These are phyloP conservation scores for Lachnellula arida DNA, from an alignment of 2,329 filamentous ascomycete genomes.

Conservation along the genomic window DNA sequence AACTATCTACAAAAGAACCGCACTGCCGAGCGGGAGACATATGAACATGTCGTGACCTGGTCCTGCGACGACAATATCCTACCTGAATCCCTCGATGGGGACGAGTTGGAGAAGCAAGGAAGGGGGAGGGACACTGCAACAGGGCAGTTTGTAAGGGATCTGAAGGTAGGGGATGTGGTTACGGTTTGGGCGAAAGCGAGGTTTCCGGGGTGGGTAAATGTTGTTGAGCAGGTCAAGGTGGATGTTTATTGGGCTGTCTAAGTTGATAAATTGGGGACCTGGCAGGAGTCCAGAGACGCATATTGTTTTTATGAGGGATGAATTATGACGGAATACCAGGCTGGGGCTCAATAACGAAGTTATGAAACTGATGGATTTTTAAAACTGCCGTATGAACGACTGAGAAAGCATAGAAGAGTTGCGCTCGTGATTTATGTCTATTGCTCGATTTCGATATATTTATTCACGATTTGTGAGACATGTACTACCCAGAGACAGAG, in stretches of 20 bases:
- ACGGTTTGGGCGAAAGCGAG: slow-evolving; percentile 58
- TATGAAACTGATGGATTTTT: too few relatives aligned
- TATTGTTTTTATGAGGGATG: too few relatives aligned
- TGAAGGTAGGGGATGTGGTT: slow-evolving; percentile 56
- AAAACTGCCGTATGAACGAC: too few relatives aligned
- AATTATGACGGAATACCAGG: too few relatives aligned
- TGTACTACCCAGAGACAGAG: too few relatives aligned
- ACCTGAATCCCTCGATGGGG: slow-evolving; percentile 38
- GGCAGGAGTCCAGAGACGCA: too few relatives aligned
- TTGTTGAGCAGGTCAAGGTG: slow-evolving; percentile 45
- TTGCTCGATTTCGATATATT: too few relatives aligned
- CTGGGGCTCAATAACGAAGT: too few relatives aligned
- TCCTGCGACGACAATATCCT: slow-evolving; percentile 44
- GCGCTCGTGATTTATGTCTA: too few relatives aligned
- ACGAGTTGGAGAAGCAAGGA: slow-evolving; percentile 36
- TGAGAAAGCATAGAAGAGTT: too few relatives aligned
- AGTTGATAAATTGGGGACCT: slow-evolving; percentile 4
- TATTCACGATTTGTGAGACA: too few relatives aligned
- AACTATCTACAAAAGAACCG: slow-evolving; percentile 43
- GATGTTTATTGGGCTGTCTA: slow-evolving; percentile 55
- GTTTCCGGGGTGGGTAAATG: slow-evolving; percentile 51
- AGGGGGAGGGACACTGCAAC: slow-evolving; percentile 47
- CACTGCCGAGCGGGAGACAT: slow-evolving; percentile 35
- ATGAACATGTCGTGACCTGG: slow-evolving; percentile 50
- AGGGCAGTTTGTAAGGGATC: slow-evolving; percentile 50